These are phyloP conservation scores for Citeromyces matritensis DNA, from an alignment of 805 yeast species.

Conservation along the genomic window DNA sequence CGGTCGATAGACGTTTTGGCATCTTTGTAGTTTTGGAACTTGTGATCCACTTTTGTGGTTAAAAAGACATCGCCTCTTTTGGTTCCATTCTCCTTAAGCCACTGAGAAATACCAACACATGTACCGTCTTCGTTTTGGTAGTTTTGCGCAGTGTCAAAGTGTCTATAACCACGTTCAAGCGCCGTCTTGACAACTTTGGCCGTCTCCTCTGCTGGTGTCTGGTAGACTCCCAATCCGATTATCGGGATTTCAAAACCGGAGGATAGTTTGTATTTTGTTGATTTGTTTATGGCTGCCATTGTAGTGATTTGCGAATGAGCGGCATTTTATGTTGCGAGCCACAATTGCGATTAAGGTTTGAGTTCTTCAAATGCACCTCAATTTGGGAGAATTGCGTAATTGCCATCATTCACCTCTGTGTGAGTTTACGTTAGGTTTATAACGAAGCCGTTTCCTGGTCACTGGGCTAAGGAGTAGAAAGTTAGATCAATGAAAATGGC, in stretches of 20 bases:
- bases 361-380: conserved; percentile 79
- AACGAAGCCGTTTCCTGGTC: too few species aligned
- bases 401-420: too few species aligned
- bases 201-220: conserved; percentile 18
- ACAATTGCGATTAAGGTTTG: too few species aligned
- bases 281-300: too few species aligned
- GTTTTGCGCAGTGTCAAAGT: conserved; percentile 30
- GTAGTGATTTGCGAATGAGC: too few species aligned
- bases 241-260: conserved; percentile 37
- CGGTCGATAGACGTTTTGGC: conserved; percentile 49
- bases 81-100: conserved; percentile 19
- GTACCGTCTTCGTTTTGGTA: conserved; percentile 33
- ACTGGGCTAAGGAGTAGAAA: too few species aligned
- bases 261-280: conserved; percentile 31
- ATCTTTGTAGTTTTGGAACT: conserved; percentile 39
- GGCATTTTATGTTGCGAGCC: too few species aligned
- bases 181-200: conserved; percentile 24
- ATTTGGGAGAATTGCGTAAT: too few species aligned
- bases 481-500: too few species aligned
- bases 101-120: conserved; percentile 28
- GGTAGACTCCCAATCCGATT: conserved; percentile 36
- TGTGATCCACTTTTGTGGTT: conserved; percentile 66
- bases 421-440: too few species aligned
- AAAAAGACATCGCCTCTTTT: conserved; percentile 39
- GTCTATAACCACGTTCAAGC: conserved; percentile 25